Percentiles rank a stretch among this genome's conserved stretches.
These are phyloP conservation scores for Coemansia sp. DNA, from an alignment of 192 early-diverging fungal species.

Conservation along the genomic window DNA sequence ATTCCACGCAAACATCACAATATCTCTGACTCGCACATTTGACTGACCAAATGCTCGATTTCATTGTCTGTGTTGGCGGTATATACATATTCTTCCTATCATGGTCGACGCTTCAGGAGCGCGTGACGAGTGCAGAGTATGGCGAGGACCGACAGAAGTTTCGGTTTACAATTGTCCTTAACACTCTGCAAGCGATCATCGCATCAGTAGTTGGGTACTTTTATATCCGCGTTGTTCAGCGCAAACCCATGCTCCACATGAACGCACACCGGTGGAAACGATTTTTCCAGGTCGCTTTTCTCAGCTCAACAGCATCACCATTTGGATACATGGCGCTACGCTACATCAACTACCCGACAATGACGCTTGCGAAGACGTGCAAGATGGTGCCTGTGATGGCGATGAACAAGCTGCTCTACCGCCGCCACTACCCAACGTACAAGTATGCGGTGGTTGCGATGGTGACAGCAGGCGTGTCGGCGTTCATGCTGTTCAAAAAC, in stretches of 20 bases:
- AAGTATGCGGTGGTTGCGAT: constrained; percentile 86
- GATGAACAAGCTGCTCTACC: constrained; percentile 93
- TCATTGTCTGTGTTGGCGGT: constrained; percentile 68
- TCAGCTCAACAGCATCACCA: constrained; percentile 74
- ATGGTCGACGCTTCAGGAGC: constrained; percentile 94
- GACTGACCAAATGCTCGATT: constrained; percentile 55
- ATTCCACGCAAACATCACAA: not conserved
- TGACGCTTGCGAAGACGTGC: constrained; percentile 96
- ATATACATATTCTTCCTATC: constrained; percentile 96
- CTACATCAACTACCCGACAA: constrained; percentile 96
- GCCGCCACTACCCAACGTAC: constrained; percentile 79
- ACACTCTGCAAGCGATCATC: constrained; percentile 78
- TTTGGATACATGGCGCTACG: constrained; percentile 93
- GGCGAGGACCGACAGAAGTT: constrained; percentile 68
- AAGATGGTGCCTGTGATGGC: constrained; percentile 94
- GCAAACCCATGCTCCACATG: constrained; percentile 44
- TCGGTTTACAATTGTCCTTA: constrained; percentile 89
- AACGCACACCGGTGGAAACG: constrained; percentile 55
- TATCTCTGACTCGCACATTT: not conserved
- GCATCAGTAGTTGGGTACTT: constrained; percentile 73
- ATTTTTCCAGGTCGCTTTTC: constrained; percentile 76
- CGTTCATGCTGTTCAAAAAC: constrained; percentile 86
- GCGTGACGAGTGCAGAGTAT: constrained; percentile 83
- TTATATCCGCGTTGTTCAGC: constrained; percentile 66
- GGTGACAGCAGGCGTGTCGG: constrained; percentile 87